phyloP scores from a whole-genome alignment of 108 stramenopile genomes.

The Aurantiochytrium sp. region DNA sequence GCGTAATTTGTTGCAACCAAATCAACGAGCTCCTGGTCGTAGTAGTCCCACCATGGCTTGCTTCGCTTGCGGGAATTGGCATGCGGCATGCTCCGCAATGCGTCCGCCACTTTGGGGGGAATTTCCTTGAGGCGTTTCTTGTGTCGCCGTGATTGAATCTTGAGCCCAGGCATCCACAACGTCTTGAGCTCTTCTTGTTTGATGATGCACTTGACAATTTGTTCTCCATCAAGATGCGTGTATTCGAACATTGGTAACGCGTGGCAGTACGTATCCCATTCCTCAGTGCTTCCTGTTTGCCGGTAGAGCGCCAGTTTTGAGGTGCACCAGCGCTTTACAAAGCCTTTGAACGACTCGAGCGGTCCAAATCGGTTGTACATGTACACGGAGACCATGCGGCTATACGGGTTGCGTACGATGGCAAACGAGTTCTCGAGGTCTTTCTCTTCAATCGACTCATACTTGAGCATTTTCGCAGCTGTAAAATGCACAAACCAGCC shows the following conservation, averaged over 20 bases:
- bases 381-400: constrained; percentile 59
- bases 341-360: constrained; percentile 41
- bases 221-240: constrained; percentile 48
- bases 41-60: constrained; percentile 50
- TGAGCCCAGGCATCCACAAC: neutral
- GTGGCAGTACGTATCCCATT: constrained; percentile 61
- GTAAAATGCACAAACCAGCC: constrained; percentile 62
- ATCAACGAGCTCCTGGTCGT: constrained; percentile 54
- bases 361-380: constrained; percentile 55
- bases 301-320: constrained; percentile 26
- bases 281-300: constrained; percentile 49
- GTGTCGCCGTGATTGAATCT: neutral
- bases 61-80: neutral
- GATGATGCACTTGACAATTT: constrained; percentile 49
- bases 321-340: constrained; percentile 39
- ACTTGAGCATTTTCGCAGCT: constrained; percentile 47
- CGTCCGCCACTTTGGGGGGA: neutral
- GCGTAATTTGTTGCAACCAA: constrained; percentile 52
- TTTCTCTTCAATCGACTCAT: constrained; percentile 44
- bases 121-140: neutral
- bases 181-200: constrained; percentile 53
- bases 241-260: constrained; percentile 53
- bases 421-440: constrained; percentile 46
- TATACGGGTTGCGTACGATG: constrained; percentile 60
- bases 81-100: neutral